Base-by-base conservation (phyloP, 2,329 filamentous ascomycete species). In the Aspergillus sp. region DNA sequence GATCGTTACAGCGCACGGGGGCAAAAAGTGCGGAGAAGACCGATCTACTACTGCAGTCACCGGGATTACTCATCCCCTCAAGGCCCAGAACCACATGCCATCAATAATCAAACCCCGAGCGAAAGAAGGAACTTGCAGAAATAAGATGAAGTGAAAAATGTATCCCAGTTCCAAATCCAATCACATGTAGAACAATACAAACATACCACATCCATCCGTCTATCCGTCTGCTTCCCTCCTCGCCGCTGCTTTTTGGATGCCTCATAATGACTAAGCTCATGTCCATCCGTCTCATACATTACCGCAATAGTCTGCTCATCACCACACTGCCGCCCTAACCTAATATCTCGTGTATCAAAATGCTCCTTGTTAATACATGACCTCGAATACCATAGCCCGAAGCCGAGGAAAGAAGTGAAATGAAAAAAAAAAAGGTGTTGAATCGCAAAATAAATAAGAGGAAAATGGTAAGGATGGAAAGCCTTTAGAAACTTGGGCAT, bases 361-460 rank as follows among this genome's bases (percentile, higher is more conserved):
- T 36, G 48, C 47, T 58, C 51, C 57, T 54, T 64, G 59, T 64
- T 64, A 64, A 61, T 64, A 64, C 62, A 64, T 32, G 32, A 53
- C 39, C 32, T 50, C 55, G 51, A 59, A 55, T 36, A 53, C 32
- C 41, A 21, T 19, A 15, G 39, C 25, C 56, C 41, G 39, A 15
- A 15, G 47, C 38, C 36, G 36, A 19, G 39, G 25, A 17, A 59
- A 53, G 36, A 41, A 53, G 21, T 19, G 44, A 53, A 49, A 58
- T 38, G 32, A 15, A 61, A 56, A 42, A 42, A 41, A 41, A 42
- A 42, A 41, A 41, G 21, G 32, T 42, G n/a, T 41, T 48, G 23
- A 25, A 52, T 52, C 38, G 10, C 32, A 13, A 49, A 47, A 53
- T 39, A 30, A 59, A 30, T 11, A 30, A 15, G 52, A 48, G 57